These are phyloP conservation scores for Colletotrichum sidae DNA, from an alignment of 2,329 filamentous ascomycete species.

Conservation along the genomic window DNA sequence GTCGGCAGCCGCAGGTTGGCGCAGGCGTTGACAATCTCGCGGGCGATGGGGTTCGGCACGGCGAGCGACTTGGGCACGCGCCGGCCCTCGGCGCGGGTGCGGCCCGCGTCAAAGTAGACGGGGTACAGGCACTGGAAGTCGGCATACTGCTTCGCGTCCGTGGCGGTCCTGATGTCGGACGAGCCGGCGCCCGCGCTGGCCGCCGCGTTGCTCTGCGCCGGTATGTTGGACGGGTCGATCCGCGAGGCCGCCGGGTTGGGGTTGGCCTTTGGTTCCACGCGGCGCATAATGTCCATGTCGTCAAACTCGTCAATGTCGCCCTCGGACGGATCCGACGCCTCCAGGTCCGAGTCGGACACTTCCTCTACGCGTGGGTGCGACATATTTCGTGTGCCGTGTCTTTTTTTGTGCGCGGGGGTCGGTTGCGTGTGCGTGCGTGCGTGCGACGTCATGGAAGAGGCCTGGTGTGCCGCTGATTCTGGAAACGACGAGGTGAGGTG, in stretches of 20 bases:
- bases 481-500: slow-evolving; percentile 16
- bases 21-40: slow-evolving; percentile 90
- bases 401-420: slow-evolving; percentile 1
- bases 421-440: slow-evolving; percentile 12
- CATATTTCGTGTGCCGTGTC: slow-evolving; percentile 61
- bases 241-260: slow-evolving; percentile 40
- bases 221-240: slow-evolving; percentile 52
- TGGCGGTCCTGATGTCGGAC: slow-evolving; percentile 45
- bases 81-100: slow-evolving; percentile 82
- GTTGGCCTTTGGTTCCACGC: slow-evolving; percentile 50
- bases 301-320: slow-evolving; percentile 78
- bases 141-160: slow-evolving; percentile 71
- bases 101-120: slow-evolving; percentile 88
- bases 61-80: slow-evolving; percentile 80
- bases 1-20: slow-evolving; percentile 76
- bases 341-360: slow-evolving; percentile 82
- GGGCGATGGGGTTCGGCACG: slow-evolving; percentile 86
- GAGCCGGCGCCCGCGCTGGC: slow-evolving; percentile 46
- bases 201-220: slow-evolving; percentile 44
- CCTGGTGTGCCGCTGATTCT: slow-evolving; percentile 1
- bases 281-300: slow-evolving; percentile 68
- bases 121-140: slow-evolving; percentile 93
- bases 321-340: slow-evolving; percentile 84
- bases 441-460: slow-evolving; percentile 13
- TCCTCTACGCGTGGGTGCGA: slow-evolving; percentile 93